Base-by-base conservation (phyloP, 371 early-diverging fungal genomes). In the Actinomucor elegans region DNA sequence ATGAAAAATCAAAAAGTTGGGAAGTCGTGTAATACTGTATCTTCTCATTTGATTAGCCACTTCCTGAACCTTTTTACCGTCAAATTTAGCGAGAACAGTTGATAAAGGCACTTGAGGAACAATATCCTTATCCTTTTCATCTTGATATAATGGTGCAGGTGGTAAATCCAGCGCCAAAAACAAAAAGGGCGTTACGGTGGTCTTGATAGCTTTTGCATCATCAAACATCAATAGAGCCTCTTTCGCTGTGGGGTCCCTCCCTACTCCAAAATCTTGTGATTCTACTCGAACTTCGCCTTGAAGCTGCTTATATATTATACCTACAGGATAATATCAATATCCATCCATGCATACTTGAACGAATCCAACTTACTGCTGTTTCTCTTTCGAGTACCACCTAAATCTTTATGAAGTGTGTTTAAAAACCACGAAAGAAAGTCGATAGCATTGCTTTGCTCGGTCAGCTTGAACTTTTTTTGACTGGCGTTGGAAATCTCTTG, bases 341-440 rank as follows among this genome's bases (percentile, higher is more conserved):
- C 21, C 41, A n/a, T n/a, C n/a, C n/a, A n/a, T n/a, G n/a, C n/a
- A n/a, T n/a, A n/a, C n/a, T n/a, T n/a, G n/a, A n/a, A n/a, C n/a
- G n/a, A n/a, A n/a, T n/a, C n/a, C n/a, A 9, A 69, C 72, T 67
- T 77, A 75, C 93, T 91, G 60, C 87, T 89, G 17, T 80, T 70
- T 31, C 61, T 72, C 59, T 92, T 92, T 41, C 75, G 80, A 8
- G 81, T 83, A 7, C 92, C 94, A 27, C 93, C 92, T 8, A 98
- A 72, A 48, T 92, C 96, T 11, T 69, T 69, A 65, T 97, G 97
- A 45, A 98, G 59, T 10, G 88, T 71, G 61, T 98, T 96, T 48
- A 98, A 72, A 48, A 97, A 89, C 99, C 99, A 98, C 0, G 90
- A 84, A 11, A 97, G 57, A 57, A 97, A 92, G 21, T 95, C 92